Evolutionary conservation across 78 protist genomes (phyloP).

Genomic region (Dictyostelium intermedium): DNA sequence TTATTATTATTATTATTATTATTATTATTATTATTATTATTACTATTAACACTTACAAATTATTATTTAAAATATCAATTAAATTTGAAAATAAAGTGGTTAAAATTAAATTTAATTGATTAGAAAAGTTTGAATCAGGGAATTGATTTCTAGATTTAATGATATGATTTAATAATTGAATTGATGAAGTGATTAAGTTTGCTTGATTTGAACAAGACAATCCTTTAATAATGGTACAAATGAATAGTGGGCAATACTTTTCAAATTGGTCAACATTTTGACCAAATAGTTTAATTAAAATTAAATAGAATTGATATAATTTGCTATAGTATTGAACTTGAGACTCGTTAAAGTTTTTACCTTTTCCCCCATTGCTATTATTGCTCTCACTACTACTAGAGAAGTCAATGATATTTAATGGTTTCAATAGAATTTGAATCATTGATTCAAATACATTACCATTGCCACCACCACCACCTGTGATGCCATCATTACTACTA

Average conservation of each 20-base stretch:
- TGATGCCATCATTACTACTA: not conserved
- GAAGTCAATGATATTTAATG: not conserved
- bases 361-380: not conserved
- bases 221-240: not conserved
- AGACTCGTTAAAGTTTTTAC: not conserved
- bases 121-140: not conserved
- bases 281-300: not conserved
- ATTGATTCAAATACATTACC: constrained; percentile 11
- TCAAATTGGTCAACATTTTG: not conserved
- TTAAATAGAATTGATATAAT: constrained; percentile 13
- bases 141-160: constrained; percentile 22
- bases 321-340: constrained; percentile 8
- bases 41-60: not conserved
- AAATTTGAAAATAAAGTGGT: not conserved
- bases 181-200: constrained; percentile 11
- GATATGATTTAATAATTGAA: constrained; percentile 21
- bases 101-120: not conserved
- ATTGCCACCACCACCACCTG: not conserved
- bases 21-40: no score
- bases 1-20: no score
- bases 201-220: constrained; percentile 14
- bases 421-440: constrained; percentile 44
- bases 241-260: constrained; percentile 31
- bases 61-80: constrained; percentile 5
- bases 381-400: no score